Conservation (phyloP, 2,329 filamentous ascomycete species). For the Polytolypa hystricis region DNA sequence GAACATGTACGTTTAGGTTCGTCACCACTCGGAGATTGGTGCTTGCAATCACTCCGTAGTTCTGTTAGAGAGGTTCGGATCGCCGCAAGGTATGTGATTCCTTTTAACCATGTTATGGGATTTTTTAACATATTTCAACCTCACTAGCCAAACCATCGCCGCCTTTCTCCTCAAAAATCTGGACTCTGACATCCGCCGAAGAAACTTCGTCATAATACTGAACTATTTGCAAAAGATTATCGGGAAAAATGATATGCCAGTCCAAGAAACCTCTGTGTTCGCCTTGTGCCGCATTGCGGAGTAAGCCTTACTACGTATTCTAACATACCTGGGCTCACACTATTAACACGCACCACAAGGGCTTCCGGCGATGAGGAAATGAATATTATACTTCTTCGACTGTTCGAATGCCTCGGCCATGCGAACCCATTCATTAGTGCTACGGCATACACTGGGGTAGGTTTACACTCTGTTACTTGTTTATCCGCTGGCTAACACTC, state of each 20-base stretch:
- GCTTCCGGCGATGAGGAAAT: slow-evolving; percentile 70
- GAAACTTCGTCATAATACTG: slow-evolving; percentile 60
- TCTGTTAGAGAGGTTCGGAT: slow-evolving; percentile 77
- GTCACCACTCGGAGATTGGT: slow-evolving; percentile 66
- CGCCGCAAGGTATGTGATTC: slow-evolving; percentile 50
- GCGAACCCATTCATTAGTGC: slow-evolving; percentile 67
- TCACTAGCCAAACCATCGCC: slow-evolving; percentile 48
- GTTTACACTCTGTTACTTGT: slow-evolving; percentile 12
- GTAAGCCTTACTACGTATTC: slow-evolving; percentile 28
- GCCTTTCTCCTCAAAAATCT: slow-evolving; percentile 50
- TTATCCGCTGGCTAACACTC: slow-evolving; percentile 3
- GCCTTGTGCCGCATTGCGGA: slow-evolving; percentile 76
- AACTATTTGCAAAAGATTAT: slow-evolving; percentile 62
- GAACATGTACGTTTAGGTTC: slow-evolving; percentile 55
- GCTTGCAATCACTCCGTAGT: slow-evolving; percentile 68
- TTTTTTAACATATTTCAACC: slow-evolving; percentile 7
- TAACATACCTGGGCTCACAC: background rate
- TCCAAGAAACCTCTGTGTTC: slow-evolving; percentile 76
- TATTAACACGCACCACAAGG: slow-evolving; percentile 26
- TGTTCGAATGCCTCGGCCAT: slow-evolving; percentile 81
- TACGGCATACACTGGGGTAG: slow-evolving; percentile 70
- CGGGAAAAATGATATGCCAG: slow-evolving; percentile 52
- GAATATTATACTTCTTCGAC: slow-evolving; percentile 70
- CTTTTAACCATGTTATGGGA: slow-evolving; percentile 10
- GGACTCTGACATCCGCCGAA: slow-evolving; percentile 38